A percentile compares a stretch with the other conserved stretches of the same genome.
Evolutionary conservation across 192 early-diverging fungal genomes (phyloP).

Genomic region (Umbelopsis ramanniana): DNA sequence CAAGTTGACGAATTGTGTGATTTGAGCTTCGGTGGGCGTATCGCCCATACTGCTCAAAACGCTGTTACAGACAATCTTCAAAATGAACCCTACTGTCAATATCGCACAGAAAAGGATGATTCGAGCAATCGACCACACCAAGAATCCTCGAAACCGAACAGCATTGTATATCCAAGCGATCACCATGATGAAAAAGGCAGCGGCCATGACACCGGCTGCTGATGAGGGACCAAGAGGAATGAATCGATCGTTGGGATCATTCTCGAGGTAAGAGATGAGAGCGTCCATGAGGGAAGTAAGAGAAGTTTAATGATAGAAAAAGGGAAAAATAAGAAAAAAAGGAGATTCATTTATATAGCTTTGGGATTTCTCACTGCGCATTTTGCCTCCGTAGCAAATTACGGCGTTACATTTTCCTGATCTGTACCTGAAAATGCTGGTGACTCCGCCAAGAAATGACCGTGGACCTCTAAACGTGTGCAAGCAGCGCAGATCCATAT

Average conservation of each 20-base stretch:
- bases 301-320: not conserved
- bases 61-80: slow-evolving; percentile 10
- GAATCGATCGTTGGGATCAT: slow-evolving; percentile 2
- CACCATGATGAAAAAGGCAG: not conserved
- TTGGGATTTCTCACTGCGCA: not conserved
- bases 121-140: not conserved
- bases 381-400: not conserved
- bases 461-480: too few relatives aligned
- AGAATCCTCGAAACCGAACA: slow-evolving; percentile 2
- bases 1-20: not conserved
- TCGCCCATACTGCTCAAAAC: not conserved
- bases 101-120: slow-evolving; percentile 16
- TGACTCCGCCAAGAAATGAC: too few relatives aligned
- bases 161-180: slow-evolving; percentile 6
- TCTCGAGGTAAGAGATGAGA: slow-evolving; percentile 4
- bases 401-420: not conserved
- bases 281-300: not conserved
- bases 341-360: not conserved
- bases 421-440: too few relatives aligned
- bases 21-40: not conserved
- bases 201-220: slow-evolving; percentile 11
- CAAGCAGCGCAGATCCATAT: too few relatives aligned
- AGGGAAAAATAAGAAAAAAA: not conserved
- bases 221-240: slow-evolving; percentile 17
- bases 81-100: not conserved